Conservation (phyloP, 179 eudicot genomes). For the Sideroxylon spinosum region DNA sequence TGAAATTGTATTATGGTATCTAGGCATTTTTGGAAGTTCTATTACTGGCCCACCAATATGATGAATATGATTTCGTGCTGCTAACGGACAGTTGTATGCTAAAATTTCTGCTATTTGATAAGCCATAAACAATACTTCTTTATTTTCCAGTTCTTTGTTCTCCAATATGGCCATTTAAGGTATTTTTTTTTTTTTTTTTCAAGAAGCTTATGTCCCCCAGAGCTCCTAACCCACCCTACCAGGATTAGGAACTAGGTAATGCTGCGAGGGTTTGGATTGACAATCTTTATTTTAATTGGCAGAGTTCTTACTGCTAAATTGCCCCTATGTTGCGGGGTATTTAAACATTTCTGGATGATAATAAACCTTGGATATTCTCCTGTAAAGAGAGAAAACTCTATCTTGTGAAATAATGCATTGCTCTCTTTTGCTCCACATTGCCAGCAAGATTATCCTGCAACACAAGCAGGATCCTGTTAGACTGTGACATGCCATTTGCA, state of each 20-base stretch:
- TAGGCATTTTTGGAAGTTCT: constrained; percentile 3
- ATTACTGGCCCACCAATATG: neutral
- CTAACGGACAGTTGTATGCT: neutral
- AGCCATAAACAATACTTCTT: neutral
- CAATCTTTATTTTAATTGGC: neutral
- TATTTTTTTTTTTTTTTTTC: neutral
- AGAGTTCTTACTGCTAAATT: neutral
- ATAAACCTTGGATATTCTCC: no score
- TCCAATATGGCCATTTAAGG: no score
- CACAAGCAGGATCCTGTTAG: neutral
- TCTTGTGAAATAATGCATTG: neutral
- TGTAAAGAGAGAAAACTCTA: neutral
- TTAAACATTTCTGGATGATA: neutral
- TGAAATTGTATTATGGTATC: neutral
- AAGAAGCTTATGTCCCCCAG: neutral
- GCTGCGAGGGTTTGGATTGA: no score
- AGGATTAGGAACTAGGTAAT: no score
- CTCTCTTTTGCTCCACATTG: neutral
- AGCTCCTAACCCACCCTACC: no score
- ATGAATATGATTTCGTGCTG: neutral
- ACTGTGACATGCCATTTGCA: neutral
- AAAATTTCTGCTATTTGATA: constrained; percentile 2
- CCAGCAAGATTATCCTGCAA: no score
- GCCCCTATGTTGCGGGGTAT: neutral
- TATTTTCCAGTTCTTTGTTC: no score